Conservation (phyloP, 768 basidiomycete genomes). For the Candolleomyces eurysporus region DNA sequence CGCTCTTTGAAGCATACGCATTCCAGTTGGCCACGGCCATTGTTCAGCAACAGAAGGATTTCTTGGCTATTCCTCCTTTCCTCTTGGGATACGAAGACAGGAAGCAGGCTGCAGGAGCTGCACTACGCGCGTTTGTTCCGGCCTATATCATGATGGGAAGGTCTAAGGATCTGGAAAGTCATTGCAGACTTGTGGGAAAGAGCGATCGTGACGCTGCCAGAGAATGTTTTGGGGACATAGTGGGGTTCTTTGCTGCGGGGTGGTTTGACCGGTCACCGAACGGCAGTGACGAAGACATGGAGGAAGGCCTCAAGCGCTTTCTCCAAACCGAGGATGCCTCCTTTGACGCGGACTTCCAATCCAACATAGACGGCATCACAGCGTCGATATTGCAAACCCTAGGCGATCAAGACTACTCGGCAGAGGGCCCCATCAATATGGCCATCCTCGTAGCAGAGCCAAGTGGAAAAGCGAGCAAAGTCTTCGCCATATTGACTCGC, state of each 20-base stretch:
- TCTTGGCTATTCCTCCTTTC: conserved; percentile 63
- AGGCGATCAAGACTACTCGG: conserved; percentile 63
- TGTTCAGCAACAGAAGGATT: conserved; percentile 44
- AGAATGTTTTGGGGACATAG: conserved; percentile 66
- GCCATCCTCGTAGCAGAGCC: conserved; percentile 40
- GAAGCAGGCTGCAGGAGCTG: conserved; percentile 62
- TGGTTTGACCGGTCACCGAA: conserved; percentile 35
- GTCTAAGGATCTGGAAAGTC: conserved; percentile 47
- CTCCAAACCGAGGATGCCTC: conserved; percentile 4
- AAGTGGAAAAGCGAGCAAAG: conserved; percentile 33
- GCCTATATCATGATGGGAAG: conserved; percentile 54
- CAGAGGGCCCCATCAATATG: conserved; percentile 45
- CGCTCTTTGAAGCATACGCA: conserved; percentile 77
- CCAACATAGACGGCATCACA: conserved; percentile 56
- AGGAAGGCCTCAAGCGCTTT: conserved; percentile 4
- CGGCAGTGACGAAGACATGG: conserved; percentile 8
- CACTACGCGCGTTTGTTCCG: conserved; percentile 67
- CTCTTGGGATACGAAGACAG: conserved; percentile 75
- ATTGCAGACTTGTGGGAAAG: conserved; percentile 62
- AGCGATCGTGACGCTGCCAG: conserved; percentile 47
- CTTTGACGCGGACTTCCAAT: conserved; percentile 18
- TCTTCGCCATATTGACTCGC: conserved; percentile 50
- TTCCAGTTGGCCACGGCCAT: conserved; percentile 74
- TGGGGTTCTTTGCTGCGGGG: conserved; percentile 58
- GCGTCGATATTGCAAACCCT: conserved; percentile 59